phyloP scores from a whole-genome alignment of 805 yeast species.

The Candida boidinii region DNA sequence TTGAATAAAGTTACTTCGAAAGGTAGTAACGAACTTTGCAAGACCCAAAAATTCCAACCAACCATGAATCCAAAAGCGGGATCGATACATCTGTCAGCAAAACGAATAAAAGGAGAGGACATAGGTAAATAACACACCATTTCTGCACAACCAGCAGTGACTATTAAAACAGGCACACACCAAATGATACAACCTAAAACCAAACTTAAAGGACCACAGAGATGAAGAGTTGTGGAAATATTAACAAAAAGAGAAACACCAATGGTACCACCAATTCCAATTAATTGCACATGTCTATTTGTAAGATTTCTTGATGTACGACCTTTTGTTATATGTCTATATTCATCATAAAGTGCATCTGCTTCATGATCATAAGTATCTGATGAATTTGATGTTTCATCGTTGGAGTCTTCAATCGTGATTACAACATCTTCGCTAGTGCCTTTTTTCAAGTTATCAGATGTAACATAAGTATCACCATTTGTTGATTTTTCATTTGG shows the following conservation, averaged over 20 bases:
- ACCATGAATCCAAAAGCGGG: slow-evolving; percentile 35
- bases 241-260: slow-evolving; percentile 37
- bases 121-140: slow-evolving; percentile 37
- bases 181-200: slow-evolving; percentile 30
- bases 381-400: too few species aligned
- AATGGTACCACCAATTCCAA: slow-evolving; percentile 33
- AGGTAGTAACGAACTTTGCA: slow-evolving; percentile 39
- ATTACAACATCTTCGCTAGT: too few species aligned
- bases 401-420: too few species aligned
- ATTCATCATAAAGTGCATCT: slow-evolving; percentile 5
- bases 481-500: too few species aligned
- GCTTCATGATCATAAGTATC: too few species aligned
- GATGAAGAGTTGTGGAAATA: slow-evolving; percentile 30
- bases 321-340: too few species aligned
- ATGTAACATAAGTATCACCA: too few species aligned
- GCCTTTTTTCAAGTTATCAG: too few species aligned
- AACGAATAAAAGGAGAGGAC: slow-evolving; percentile 35
- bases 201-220: slow-evolving; percentile 33
- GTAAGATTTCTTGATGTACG: slow-evolving; percentile 19
- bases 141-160: slow-evolving; percentile 35
- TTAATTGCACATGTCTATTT: slow-evolving; percentile 31
- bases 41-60: slow-evolving; percentile 40
- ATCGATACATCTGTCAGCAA: slow-evolving; percentile 39
- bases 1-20: slow-evolving; percentile 40
- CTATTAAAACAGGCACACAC: slow-evolving; percentile 33